These are phyloP conservation scores for Raffaelea arxii DNA, from an alignment of 2,329 filamentous ascomycete species.

Conservation along the genomic window DNA sequence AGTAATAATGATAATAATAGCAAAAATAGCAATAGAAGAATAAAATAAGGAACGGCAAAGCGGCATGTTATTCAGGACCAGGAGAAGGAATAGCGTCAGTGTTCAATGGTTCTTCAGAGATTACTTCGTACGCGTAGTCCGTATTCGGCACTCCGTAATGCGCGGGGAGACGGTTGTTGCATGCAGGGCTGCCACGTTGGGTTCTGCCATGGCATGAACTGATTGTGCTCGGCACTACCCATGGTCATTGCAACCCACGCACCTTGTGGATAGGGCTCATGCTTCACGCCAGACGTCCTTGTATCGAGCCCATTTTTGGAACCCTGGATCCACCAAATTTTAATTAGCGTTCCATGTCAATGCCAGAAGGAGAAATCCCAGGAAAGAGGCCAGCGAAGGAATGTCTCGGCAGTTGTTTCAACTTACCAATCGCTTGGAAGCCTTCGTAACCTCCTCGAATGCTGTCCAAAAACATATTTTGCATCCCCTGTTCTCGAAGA, in stretches of 20 bases:
- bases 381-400: not conserved
- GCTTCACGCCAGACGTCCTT: slow-evolving; percentile 41
- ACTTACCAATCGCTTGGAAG: slow-evolving; percentile 42
- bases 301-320: slow-evolving; percentile 49
- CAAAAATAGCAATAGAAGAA: too few relatives aligned
- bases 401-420: not conserved
- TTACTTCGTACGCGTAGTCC: not conserved
- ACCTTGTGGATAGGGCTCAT: too few relatives aligned
- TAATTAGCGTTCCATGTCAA: slow-evolving; percentile 1
- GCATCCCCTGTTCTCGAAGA: slow-evolving; percentile 40
- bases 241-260: not conserved
- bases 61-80: not conserved
- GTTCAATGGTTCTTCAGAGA: not conserved
- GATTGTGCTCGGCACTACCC: not conserved
- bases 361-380: not conserved
- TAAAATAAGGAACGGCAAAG: not conserved
- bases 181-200: not conserved
- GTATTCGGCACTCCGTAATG: not conserved
- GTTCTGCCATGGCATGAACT: not conserved
- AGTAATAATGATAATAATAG: too few relatives aligned
- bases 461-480: slow-evolving; percentile 44
- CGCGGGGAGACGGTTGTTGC: too few relatives aligned
- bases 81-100: not conserved
- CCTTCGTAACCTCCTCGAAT: slow-evolving; percentile 39
- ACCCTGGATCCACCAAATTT: slow-evolving; percentile 29